Conservation (phyloP, 345 rosid genomes). For the Eucalyptus curtisii region DNA sequence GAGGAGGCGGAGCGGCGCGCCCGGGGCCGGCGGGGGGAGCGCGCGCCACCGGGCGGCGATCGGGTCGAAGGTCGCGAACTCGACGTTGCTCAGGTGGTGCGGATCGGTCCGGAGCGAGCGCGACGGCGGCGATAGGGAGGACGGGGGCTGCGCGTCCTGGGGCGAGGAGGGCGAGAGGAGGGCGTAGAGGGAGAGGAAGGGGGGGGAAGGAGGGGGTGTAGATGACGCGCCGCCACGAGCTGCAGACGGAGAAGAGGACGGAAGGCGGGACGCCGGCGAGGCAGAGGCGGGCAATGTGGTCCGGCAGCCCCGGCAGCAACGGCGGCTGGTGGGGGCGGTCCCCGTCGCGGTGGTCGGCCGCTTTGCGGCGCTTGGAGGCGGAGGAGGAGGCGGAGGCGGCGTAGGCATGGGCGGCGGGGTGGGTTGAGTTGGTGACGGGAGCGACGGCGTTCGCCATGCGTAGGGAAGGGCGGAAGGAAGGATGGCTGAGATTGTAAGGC, state of each 20-base stretch:
- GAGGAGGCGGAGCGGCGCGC: conserved; percentile 24
- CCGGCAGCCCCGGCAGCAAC: conserved; percentile 40
- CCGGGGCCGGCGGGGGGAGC: conserved; percentile 27
- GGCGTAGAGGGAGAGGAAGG: conserved; percentile 31
- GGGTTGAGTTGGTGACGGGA: neutral
- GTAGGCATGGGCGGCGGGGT: neutral
- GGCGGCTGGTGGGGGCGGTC: neutral
- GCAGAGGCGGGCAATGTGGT: conserved; percentile 29
- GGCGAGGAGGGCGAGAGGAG: conserved; percentile 4
- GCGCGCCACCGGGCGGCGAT: conserved; percentile 19
- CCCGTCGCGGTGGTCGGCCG: neutral
- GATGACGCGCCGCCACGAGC: conserved; percentile 42
- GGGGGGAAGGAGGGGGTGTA: conserved; percentile 38
- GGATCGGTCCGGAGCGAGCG: neutral
- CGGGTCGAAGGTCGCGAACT: conserved; percentile 27
- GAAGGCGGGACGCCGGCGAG: conserved; percentile 26
- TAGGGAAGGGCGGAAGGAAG: neutral
- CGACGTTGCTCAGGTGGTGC: neutral
- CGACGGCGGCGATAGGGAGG: neutral
- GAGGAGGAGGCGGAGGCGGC: neutral
- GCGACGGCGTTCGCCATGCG: neutral
- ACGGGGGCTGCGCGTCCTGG: neutral
- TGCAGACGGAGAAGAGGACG: conserved; percentile 29
- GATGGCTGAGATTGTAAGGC: neutral
- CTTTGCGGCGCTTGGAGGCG: conserved; percentile 12